Evolutionary conservation across 495 filamentous ascomycete species (phyloP).

Genomic region (Penicillium waksmanii): DNA sequence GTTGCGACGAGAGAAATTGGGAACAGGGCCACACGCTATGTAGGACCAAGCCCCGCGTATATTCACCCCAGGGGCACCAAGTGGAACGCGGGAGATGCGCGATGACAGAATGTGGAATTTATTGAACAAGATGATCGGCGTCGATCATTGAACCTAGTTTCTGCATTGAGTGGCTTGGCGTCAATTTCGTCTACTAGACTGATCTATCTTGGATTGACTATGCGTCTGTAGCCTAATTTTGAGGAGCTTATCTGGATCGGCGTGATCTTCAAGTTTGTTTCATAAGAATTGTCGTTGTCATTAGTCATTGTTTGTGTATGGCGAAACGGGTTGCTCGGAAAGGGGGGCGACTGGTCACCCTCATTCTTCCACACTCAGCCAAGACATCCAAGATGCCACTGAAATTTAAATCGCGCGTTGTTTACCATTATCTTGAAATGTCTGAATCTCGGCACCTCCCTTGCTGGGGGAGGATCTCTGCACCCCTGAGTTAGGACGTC

Average conservation of each 20-base stretch:
- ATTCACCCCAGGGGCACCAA: slow-evolving; percentile 32
- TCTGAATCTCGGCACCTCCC: slow-evolving; percentile 1
- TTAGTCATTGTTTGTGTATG: slow-evolving; percentile 4
- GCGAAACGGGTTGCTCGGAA: neutral
- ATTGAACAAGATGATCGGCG: slow-evolving; percentile 27
- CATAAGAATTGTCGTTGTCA: neutral
- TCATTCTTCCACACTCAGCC: slow-evolving; percentile 4
- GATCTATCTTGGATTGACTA: slow-evolving; percentile 11
- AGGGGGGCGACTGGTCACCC: slow-evolving; percentile 1
- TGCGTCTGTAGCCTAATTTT: neutral
- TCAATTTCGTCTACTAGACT: slow-evolving; percentile 11
- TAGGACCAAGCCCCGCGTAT: slow-evolving; percentile 34
- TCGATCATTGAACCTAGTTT: slow-evolving; percentile 36
- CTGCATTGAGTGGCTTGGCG: slow-evolving; percentile 27
- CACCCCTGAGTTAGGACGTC: slow-evolving; percentile 9
- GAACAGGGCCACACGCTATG: slow-evolving; percentile 24
- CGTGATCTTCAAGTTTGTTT: neutral
- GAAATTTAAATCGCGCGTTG: neutral
- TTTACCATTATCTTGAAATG: neutral
- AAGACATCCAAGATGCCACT: slow-evolving; percentile 5
- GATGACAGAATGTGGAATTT: slow-evolving; percentile 41
- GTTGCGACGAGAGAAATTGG: slow-evolving; percentile 19
- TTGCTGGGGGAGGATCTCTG: slow-evolving; percentile 2
- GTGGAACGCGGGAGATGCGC: slow-evolving; percentile 36
- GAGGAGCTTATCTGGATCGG: slow-evolving; percentile 5